A percentile compares a stretch with the other conserved stretches of the same genome.
phyloP scores from a whole-genome alignment of 2,329 filamentous ascomycete genomes.

The Fusarium dlaminii region DNA sequence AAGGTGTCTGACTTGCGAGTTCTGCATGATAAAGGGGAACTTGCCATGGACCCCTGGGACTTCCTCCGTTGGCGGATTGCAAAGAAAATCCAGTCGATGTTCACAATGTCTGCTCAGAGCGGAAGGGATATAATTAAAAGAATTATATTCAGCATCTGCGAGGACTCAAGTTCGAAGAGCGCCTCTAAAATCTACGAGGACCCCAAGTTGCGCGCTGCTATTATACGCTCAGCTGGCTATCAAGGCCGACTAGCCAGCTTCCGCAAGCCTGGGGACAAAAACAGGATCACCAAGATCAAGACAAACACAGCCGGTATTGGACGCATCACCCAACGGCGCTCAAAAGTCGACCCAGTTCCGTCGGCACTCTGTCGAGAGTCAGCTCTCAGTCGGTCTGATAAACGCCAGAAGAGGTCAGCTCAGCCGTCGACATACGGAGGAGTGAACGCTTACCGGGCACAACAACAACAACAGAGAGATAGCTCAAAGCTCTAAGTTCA shows the following conservation, averaged over 20 bases:
- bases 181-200: constrained; percentile 37
- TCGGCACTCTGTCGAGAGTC: not conserved
- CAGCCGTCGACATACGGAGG: constrained; percentile 35
- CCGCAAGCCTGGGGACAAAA: constrained; percentile 17
- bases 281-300: not conserved
- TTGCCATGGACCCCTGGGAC: constrained; percentile 51
- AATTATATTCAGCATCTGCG: constrained; percentile 19
- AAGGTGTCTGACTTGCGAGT: constrained; percentile 46
- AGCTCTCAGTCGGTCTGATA: not conserved
- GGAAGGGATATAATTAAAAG: not conserved
- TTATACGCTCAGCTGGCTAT: constrained; percentile 41
- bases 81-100: constrained; percentile 11
- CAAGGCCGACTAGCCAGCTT: constrained; percentile 36
- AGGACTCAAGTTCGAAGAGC: not conserved
- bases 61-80: constrained; percentile 51
- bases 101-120: not conserved
- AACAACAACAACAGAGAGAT: not conserved
- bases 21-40: constrained; percentile 35
- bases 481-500: not conserved
- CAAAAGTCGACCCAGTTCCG: not conserved
- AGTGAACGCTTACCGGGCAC: constrained; percentile 41
- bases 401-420: constrained; percentile 4
- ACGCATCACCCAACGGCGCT: not conserved
- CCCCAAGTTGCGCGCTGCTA: constrained; percentile 41
- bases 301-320: not conserved